phyloP scores from a whole-genome alignment of 306 rosid species.

The Acacia confusa region DNA sequence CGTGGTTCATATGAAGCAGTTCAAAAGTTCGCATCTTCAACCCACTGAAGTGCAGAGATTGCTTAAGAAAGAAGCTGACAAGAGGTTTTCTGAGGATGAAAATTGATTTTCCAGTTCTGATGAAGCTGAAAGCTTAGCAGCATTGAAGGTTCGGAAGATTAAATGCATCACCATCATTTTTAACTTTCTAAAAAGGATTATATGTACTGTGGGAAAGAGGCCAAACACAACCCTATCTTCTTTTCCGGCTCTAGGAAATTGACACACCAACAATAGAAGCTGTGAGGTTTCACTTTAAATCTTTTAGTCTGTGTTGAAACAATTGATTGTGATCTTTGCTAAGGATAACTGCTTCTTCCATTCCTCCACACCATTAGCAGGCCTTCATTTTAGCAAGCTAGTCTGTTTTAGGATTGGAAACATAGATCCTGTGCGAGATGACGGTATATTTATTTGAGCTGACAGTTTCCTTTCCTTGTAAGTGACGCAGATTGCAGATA shows the following conservation, averaged over 20 bases:
- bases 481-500: not conserved
- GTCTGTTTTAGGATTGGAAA: not conserved
- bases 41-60: slow-evolving; percentile 51
- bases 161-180: not conserved
- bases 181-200: not conserved
- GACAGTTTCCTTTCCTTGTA: not conserved
- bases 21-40: slow-evolving; percentile 43
- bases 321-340: not conserved
- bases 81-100: slow-evolving; percentile 52
- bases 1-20: slow-evolving; percentile 57
- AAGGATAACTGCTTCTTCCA: not conserved
- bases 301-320: not conserved
- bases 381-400: not conserved
- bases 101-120: slow-evolving; percentile 22
- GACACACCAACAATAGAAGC: no score
- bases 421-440: not conserved
- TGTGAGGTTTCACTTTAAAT: not conserved
- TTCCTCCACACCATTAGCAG: not conserved
- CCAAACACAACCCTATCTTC: not conserved
- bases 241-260: no score
- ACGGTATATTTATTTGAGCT: not conserved
- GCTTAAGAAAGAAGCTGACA: slow-evolving; percentile 53
- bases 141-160: slow-evolving; percentile 35
- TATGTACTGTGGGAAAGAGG: not conserved
- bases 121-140: slow-evolving; percentile 30